Percentiles rank a stretch among this genome's conserved stretches.
phyloP scores from a whole-genome alignment of 1,284 basidiomycete species.

The Irpex lacteus region DNA sequence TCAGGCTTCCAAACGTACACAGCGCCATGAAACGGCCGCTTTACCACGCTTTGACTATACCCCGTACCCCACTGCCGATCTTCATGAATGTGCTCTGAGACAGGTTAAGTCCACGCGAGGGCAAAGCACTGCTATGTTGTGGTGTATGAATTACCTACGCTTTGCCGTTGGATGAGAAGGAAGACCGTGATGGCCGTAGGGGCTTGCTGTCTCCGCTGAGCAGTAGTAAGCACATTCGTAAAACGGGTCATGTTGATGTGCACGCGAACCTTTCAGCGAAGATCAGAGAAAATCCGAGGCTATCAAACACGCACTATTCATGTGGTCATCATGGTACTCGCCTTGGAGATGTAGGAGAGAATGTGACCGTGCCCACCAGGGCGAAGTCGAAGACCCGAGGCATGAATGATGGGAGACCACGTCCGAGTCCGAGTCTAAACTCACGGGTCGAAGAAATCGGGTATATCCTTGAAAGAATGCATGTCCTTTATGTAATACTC shows the following conservation, averaged over 20 bases:
- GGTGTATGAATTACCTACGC: too few relatives aligned
- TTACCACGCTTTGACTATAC: background rate
- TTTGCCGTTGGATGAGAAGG: background rate
- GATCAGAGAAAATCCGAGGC: background rate
- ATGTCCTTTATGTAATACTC: background rate
- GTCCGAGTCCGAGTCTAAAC: background rate
- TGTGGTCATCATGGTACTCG: background rate
- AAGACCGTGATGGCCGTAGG: background rate
- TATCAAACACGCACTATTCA: background rate
- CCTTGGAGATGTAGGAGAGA: too few relatives aligned
- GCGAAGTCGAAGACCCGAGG: too few relatives aligned
- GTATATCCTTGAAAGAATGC: too few relatives aligned
- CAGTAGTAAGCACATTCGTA: too few relatives aligned
- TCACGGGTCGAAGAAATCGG: background rate
- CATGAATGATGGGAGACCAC: background rate
- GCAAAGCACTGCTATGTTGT: too few relatives aligned
- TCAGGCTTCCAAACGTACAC: too few relatives aligned
- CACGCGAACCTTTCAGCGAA: background rate
- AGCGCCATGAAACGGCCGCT: too few relatives aligned
- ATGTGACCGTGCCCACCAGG: too few relatives aligned
- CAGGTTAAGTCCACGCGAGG: too few relatives aligned
- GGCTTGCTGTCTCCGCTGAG: background rate
- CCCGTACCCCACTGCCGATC: background rate
- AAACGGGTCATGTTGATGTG: too few relatives aligned
- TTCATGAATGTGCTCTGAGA: background rate